Evolutionary conservation across 352 stramenopile genomes (phyloP).

Genomic region (Thraustotheca clavata): DNA sequence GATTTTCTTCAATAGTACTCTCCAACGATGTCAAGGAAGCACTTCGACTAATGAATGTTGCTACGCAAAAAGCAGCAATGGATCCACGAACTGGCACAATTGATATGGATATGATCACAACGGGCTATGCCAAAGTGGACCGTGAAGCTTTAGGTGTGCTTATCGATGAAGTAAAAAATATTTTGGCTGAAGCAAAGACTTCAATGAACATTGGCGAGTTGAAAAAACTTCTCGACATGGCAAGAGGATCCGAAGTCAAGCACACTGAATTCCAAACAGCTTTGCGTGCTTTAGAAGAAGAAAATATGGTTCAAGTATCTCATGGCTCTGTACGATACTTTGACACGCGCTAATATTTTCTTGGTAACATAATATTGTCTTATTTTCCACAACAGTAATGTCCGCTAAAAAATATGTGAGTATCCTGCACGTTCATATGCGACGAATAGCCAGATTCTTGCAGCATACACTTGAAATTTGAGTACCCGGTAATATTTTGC

Average conservation of each 20-base stretch:
- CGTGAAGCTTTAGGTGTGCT: constrained; percentile 65
- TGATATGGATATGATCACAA: constrained; percentile 99
- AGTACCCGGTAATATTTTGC: too few relatives aligned
- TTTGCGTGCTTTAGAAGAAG: constrained; percentile 84
- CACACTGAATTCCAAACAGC: constrained; percentile 84
- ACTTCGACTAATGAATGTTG: constrained; percentile 95
- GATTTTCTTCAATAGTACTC: constrained; percentile 30
- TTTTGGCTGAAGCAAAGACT: constrained; percentile 47
- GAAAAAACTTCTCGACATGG: constrained; percentile 76
- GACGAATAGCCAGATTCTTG: too few relatives aligned
- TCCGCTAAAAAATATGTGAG: too few relatives aligned
- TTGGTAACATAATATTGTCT: too few relatives aligned
- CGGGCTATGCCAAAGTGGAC: constrained; percentile 85
- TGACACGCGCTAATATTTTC: not conserved
- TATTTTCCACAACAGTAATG: too few relatives aligned
- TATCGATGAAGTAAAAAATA: constrained; percentile 44
- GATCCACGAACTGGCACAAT: constrained; percentile 98
- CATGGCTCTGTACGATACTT: constrained; percentile 72
- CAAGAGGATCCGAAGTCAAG: constrained; percentile 66
- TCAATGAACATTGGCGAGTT: constrained; percentile 83
- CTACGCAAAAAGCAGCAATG: constrained; percentile 95
- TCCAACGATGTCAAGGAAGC: constrained; percentile 91
- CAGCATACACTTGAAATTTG: too few relatives aligned
- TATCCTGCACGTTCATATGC: too few relatives aligned
- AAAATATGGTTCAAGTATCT: constrained; percentile 89